Evolutionary conservation across 2,329 filamentous ascomycete species (phyloP).

Genomic region (Pestalotiopsis sp.): DNA sequence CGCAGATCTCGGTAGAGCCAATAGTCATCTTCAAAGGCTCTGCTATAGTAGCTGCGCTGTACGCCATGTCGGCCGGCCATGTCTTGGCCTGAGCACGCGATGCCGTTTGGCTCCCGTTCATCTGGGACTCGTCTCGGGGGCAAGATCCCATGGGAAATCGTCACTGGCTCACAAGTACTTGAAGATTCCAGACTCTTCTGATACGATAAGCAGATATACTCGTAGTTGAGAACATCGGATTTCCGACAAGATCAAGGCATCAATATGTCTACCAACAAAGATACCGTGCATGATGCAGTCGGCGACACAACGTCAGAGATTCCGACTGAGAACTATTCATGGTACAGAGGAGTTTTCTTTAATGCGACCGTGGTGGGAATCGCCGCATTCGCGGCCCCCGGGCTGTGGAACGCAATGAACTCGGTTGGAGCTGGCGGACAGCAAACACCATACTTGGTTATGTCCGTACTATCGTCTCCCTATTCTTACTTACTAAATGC

Average conservation of each 20-base stretch:
- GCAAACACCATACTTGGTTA: conserved; percentile 31
- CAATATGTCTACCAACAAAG: background rate
- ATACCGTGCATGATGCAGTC: background rate
- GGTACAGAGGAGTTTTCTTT: conserved; percentile 31
- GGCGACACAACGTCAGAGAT: background rate
- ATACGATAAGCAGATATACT: too few relatives aligned
- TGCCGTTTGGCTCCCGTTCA: background rate
- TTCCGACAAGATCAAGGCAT: background rate
- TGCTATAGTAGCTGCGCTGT: background rate
- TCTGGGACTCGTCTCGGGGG: background rate
- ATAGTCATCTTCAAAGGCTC: background rate
- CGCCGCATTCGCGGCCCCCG: conserved; percentile 30
- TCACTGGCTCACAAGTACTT: too few relatives aligned
- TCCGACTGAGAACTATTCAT: conserved; percentile 16
- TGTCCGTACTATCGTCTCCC: too few relatives aligned
- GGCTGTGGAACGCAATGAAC: conserved; percentile 34
- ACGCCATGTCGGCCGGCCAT: background rate
- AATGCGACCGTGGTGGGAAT: conserved; percentile 28
- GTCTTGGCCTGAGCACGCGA: background rate
- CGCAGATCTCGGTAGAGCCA: background rate
- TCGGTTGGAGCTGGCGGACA: conserved; percentile 31
- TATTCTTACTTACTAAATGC: too few relatives aligned
- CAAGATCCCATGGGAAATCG: background rate
- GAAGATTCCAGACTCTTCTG: too few relatives aligned
- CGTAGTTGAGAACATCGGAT: background rate